Evolutionary conservation across 345 rosid genomes (phyloP).

Genomic region (Brassica incana): DNA sequence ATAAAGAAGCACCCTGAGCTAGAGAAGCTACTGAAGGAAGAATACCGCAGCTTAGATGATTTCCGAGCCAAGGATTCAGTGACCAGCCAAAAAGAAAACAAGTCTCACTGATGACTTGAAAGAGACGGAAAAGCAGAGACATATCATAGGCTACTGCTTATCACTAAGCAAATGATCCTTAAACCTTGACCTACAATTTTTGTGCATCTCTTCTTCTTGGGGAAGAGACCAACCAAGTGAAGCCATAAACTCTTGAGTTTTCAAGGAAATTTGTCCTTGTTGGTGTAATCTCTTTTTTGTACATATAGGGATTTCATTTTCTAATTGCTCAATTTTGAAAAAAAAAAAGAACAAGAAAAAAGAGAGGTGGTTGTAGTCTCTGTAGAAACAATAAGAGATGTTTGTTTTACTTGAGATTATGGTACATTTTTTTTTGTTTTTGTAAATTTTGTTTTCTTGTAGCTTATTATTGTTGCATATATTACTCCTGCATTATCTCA

Average conservation of each 20-base stretch:
- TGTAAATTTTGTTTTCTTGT: slow-evolving; percentile 10
- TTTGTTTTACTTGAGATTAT: slow-evolving; percentile 19
- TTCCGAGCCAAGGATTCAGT: slow-evolving; percentile 62
- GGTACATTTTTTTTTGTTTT: slow-evolving; percentile 4
- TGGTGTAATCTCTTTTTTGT: slow-evolving; percentile 20
- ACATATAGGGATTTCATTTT: slow-evolving; percentile 28
- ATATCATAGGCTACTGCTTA: neutral
- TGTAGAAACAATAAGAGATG: slow-evolving; percentile 53
- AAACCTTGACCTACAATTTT: slow-evolving; percentile 15
- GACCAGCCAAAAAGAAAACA: slow-evolving; percentile 40
- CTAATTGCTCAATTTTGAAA: slow-evolving; percentile 9
- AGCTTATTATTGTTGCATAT: neutral
- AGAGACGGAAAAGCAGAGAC: slow-evolving; percentile 4
- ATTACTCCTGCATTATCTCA: neutral
- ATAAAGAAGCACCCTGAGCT: slow-evolving; percentile 70
- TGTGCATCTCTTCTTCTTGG: slow-evolving; percentile 10
- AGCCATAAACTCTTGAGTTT: slow-evolving; percentile 30
- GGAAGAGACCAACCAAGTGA: slow-evolving; percentile 21
- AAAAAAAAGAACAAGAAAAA: neutral
- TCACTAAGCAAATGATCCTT: slow-evolving; percentile 28
- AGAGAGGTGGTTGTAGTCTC: slow-evolving; percentile 20
- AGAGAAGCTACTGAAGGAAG: slow-evolving; percentile 75
- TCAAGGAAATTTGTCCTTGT: slow-evolving; percentile 23
- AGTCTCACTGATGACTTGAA: slow-evolving; percentile 25
- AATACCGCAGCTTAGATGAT: slow-evolving; percentile 63